Conservation (phyloP, 2,329 filamentous ascomycete genomes). For the Saccharata proteae region DNA sequence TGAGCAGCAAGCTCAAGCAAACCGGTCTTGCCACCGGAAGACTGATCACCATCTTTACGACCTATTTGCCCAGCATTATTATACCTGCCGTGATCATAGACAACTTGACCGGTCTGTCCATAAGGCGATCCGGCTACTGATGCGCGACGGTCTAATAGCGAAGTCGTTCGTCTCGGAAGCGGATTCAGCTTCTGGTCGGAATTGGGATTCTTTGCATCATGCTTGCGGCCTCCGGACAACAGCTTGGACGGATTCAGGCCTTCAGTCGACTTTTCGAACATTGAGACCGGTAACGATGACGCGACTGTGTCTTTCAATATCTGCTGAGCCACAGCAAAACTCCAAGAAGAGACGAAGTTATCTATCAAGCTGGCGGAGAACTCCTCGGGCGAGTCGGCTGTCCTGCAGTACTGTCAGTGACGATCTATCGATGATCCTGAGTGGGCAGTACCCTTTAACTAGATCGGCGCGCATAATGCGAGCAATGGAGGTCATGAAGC, state of each 20-base stretch:
- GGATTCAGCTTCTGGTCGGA: conserved; percentile 60
- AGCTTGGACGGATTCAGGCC: conserved; percentile 28
- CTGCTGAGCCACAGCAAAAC: conserved; percentile 64
- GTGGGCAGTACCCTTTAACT: conserved; percentile 39
- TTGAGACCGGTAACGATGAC: conserved; percentile 52
- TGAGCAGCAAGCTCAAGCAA: conserved; percentile 72
- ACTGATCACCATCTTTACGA: conserved; percentile 5
- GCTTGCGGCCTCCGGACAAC: conserved; percentile 34
- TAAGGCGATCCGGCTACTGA: conserved; percentile 21
- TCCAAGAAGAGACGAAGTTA: conserved; percentile 66
- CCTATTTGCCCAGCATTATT: conserved; percentile 10
- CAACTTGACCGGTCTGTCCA: conserved; percentile 21
- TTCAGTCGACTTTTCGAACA: conserved; percentile 13
- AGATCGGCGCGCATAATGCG: conserved; percentile 72
- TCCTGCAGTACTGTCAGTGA: conserved; percentile 17
- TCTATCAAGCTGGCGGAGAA: conserved; percentile 47
- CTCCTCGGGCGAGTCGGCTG: conserved; percentile 16
- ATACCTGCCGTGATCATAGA: conserved; percentile 27
- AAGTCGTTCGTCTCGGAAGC: conserved; percentile 54
- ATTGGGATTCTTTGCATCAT: conserved; percentile 51
- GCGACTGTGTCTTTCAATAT: conserved; percentile 65
- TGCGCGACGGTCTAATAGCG: conserved; percentile 34
- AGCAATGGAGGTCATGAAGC: conserved; percentile 72
- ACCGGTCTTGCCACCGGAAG: conserved; percentile 38
- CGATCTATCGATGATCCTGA: neutral